These are phyloP conservation scores for Kuraishia molischiana DNA, from an alignment of 805 yeast genomes.

Conservation along the genomic window DNA sequence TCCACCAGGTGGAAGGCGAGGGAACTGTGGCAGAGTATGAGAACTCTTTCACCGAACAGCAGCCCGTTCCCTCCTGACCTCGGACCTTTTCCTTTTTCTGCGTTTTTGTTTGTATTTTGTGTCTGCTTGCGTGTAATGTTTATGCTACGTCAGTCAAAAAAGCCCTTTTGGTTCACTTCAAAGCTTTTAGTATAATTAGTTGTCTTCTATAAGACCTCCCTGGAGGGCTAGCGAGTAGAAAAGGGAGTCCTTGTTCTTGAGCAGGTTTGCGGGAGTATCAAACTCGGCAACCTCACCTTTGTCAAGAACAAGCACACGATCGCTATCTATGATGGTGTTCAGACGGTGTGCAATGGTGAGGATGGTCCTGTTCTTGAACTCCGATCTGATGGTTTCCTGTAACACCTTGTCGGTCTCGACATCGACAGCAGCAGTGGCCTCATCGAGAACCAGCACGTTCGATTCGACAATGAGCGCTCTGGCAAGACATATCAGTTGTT, in stretches of 20 bases:
- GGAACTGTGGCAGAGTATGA: neutral
- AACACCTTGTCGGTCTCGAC: constrained; percentile 73
- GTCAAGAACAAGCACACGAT: constrained; percentile 66
- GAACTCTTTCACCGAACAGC: too few relatives aligned
- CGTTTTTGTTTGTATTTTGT: too few relatives aligned
- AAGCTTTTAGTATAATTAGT: constrained; percentile 1
- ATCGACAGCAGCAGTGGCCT: constrained; percentile 86
- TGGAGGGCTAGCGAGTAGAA: constrained; percentile 77
- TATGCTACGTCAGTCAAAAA: too few relatives aligned
- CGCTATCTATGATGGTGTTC: constrained; percentile 77
- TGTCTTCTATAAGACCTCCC: constrained; percentile 43
- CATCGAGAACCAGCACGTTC: constrained; percentile 64
- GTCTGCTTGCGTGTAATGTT: too few relatives aligned
- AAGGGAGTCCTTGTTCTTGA: constrained; percentile 55
- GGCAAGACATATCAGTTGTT: constrained; percentile 78
- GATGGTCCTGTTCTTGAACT: constrained; percentile 69
- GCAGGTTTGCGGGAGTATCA: constrained; percentile 58
- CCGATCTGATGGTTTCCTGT: constrained; percentile 69
- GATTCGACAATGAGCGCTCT: constrained; percentile 61
- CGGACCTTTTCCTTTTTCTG: too few relatives aligned
- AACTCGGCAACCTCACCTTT: constrained; percentile 70
- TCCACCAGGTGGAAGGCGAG: constrained; percentile 74
- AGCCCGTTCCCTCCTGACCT: too few relatives aligned
- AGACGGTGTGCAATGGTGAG: constrained; percentile 80
- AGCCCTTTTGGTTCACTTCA: too few relatives aligned